These are phyloP conservation scores for Xylaria polymorpha DNA, from an alignment of 2,329 filamentous ascomycete species.

Conservation along the genomic window DNA sequence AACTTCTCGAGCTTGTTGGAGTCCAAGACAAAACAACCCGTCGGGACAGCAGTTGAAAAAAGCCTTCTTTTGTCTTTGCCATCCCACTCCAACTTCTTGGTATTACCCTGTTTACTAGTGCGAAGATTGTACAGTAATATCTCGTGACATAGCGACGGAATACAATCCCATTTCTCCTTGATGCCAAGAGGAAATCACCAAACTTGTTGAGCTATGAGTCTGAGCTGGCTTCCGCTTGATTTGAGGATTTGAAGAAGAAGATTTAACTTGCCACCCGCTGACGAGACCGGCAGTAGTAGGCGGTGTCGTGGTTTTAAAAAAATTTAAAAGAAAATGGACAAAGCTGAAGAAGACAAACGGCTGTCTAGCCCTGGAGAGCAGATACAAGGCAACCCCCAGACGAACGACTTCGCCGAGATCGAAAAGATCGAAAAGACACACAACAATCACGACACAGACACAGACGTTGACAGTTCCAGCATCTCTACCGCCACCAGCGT, in stretches of 20 bases:
- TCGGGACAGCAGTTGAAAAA: background rate
- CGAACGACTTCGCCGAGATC: conserved; percentile 16
- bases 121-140: conserved; percentile 21
- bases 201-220: conserved; percentile 9
- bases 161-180: conserved; percentile 17
- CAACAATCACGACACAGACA: conserved; percentile 25
- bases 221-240: conserved; percentile 7
- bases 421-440: conserved; percentile 33
- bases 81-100: background rate
- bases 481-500: conserved; percentile 9
- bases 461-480: conserved; percentile 29
- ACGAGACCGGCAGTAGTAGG: conserved; percentile 1
- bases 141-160: conserved; percentile 23
- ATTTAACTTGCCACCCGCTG: conserved; percentile 5
- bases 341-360: conserved; percentile 9
- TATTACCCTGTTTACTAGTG: conserved; percentile 2
- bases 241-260: conserved; percentile 6
- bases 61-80: background rate
- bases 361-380: conserved; percentile 22
- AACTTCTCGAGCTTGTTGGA: conserved; percentile 4
- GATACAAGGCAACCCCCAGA: conserved; percentile 8
- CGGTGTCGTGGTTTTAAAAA: background rate
- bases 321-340: conserved; percentile 24
- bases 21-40: background rate
- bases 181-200: background rate